Base-by-base conservation (phyloP, 1,284 basidiomycete genomes). In the Ganoderma sp. region DNA sequence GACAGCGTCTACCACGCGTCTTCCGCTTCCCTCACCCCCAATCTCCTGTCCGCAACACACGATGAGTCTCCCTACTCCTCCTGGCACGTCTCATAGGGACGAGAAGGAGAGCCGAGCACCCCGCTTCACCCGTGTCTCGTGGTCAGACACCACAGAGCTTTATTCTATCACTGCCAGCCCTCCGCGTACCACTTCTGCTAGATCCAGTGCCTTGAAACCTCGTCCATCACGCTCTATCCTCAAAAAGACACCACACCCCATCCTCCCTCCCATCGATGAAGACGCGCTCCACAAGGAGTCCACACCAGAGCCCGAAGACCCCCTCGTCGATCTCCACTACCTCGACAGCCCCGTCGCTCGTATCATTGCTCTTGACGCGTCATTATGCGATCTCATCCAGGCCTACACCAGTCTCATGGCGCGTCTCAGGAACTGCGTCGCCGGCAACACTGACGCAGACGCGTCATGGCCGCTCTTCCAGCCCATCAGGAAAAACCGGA, bases 301-400 rank as follows among this genome's bases (percentile, higher is more conserved):
- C 19, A 93, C 92, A 0, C 92, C 92, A 22, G 90, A 91, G 72
- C 92, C 92, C 6, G 79, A 81, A 2, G 86, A 89, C 73, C 89
- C 90, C 10, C 81, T 91, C n/a, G 81, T 82, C 12, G 83, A 92
- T 73, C 78, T 88, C 10, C 76, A 80, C 34, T 94, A 92, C 74
- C 84, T 94, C 34, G 83, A 84, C 22, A 81, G 83, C 37, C 88
- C 90, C 3, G 84, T 93, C 2, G 78, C 84, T 4, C 84, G 81
- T 59, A 88, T 94, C 59, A 77, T 90, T 22, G 81, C 85, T 4
- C 71, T 79, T 0, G 81, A 83, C 59, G 78, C 84, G 59, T 79
- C 83, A 34, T 78, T 88, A 57, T 81, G 81, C 58, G 86, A 89
- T 62, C 83, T 91, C 64, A 90, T 90, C 67, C 88, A 91, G 74